phyloP scores from a whole-genome alignment of 129 eudicot species.

The Apium graveolens region DNA sequence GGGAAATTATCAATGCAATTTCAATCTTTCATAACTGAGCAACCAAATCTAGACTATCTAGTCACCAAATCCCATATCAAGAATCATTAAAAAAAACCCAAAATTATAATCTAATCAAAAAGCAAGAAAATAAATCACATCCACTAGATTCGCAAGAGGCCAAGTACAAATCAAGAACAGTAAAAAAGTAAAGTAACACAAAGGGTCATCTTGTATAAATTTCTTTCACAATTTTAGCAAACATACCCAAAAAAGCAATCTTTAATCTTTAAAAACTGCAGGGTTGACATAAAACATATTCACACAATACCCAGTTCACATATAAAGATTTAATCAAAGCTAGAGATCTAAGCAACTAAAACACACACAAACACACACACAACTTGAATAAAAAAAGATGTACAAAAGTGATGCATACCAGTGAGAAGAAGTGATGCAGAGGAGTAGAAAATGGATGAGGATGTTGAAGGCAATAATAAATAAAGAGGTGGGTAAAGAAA shows the following conservation, averaged over 20 bases:
- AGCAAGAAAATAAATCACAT: background rate
- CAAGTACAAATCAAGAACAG: background rate
- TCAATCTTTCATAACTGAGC: background rate
- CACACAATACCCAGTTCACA: background rate
- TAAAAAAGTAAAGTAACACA: background rate
- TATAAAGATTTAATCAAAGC: background rate
- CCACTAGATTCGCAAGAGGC: background rate
- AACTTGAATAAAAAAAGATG: background rate
- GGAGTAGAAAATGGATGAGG: background rate
- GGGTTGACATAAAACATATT: background rate
- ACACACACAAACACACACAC: background rate
- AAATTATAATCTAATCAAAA: background rate
- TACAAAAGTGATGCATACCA: background rate
- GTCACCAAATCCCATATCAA: background rate
- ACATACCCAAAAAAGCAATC: conserved; percentile 12
- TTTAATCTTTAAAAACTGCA: background rate
- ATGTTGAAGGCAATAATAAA: background rate
- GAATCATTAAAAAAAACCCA: background rate
- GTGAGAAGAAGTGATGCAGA: background rate
- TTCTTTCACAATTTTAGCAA: background rate
- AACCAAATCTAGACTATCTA: background rate
- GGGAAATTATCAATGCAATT: background rate
- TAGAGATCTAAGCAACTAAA: background rate
- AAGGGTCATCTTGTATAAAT: background rate
- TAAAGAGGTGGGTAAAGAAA: background rate